These are phyloP conservation scores for Candida tetrigidarum DNA, from an alignment of 1,139 yeast genomes.

Conservation along the genomic window DNA sequence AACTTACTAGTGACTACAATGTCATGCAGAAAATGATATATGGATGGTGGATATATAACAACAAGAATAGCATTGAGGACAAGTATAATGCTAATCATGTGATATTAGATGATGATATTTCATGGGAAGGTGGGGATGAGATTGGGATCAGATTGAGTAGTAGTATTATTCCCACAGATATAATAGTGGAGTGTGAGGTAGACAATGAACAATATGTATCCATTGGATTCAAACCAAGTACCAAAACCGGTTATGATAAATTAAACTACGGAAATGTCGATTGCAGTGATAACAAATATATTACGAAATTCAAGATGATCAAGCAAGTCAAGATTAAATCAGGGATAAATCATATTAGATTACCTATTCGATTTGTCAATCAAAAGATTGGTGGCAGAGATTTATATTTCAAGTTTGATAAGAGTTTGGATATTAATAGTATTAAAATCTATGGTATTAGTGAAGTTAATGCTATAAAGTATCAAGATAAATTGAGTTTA, in stretches of 20 bases:
- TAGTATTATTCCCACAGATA: constrained; percentile 40
- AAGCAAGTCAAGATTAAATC: constrained; percentile 25
- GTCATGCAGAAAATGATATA: constrained; percentile 33
- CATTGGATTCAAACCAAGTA: constrained; percentile 36
- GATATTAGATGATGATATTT: constrained; percentile 36
- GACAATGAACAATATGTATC: constrained; percentile 16
- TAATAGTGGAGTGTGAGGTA: constrained; percentile 29
- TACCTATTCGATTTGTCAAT: constrained; percentile 42
- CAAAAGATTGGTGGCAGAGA: constrained; percentile 38
- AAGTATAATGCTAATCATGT: constrained; percentile 46
- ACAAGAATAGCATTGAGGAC: constrained; percentile 19
- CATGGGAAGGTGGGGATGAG: constrained; percentile 42
- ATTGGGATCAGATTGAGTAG: constrained; percentile 41
- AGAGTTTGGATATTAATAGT: constrained; percentile 18
- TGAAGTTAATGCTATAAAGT: constrained; percentile 34
- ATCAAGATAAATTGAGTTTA: constrained; percentile 28
- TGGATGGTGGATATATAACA: constrained; percentile 47
- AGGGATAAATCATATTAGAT: constrained; percentile 30
- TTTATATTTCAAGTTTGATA: constrained; percentile 36
- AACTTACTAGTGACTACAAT: constrained; percentile 14
- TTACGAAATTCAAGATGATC: constrained; percentile 35
- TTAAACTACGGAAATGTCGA: constrained; percentile 8
- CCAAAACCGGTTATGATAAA: constrained; percentile 12
- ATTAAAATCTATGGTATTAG: constrained; percentile 45
- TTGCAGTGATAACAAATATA: constrained; percentile 22